Evolutionary conservation across 352 stramenopile genomes (phyloP), one percentile per base, ranked within the genome.

Genomic region (Elongisporangium anandrum): DNA sequence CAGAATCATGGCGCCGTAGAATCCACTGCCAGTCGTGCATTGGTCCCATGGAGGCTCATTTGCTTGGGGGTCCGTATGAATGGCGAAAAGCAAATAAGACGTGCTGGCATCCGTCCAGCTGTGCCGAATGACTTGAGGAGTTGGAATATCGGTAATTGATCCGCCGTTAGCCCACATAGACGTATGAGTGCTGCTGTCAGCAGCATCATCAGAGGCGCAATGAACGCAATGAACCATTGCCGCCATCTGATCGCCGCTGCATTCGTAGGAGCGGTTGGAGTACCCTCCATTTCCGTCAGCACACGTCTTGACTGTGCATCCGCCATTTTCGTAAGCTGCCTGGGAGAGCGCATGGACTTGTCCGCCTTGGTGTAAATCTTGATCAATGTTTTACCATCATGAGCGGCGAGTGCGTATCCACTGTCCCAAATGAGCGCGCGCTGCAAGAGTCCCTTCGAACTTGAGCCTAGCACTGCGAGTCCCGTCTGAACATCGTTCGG

Each of bases 361-460:
- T 64, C 59, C 2, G 50, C 48, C n/a, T 70, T 56, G 13, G 65
- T 76, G 60, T 53, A 68, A n/a, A 79, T 66, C 60, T 72, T 57
- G 34, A 66, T 62, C 15, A 48, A 41, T 17, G 66, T 61, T n/a
- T 47, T 54, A 0, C 10, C 39, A 19, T 50, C 54, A 2, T 5
- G 6, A 7, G 47, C 34, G 0, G 62, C 66, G 23, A 74, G 21
- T 0, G 54, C 69, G 56, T 79, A 89, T 0, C 77, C 79, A 3
- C 58, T 68, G 47, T 89, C 79, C 79, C 77, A 89, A 6, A 89
- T 59, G 52, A 89, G 57, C 3, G 75, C 77, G 9, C 73, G 77
- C 49, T 89, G 79, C 0, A 82, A 56, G 20, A 77, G 57, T 4
- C 68, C 68, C 3, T 65, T 41, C 29, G 29, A 4, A 2, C 29